Evolutionary conservation across 2,329 filamentous ascomycete species (phyloP).

Genomic region (Exophiala alcalophila): DNA sequence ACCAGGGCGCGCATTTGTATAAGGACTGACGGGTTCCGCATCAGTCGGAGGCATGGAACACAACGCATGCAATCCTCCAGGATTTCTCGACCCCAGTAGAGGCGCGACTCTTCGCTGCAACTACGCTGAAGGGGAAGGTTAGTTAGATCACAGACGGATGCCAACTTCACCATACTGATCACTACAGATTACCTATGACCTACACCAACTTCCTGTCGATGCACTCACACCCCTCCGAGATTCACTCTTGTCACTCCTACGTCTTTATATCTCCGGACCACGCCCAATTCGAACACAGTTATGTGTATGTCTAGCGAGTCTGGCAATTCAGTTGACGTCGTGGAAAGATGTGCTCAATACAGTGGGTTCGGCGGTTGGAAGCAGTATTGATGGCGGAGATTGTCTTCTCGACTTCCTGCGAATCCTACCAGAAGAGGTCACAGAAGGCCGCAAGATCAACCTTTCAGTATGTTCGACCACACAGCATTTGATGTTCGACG

Average conservation of each 20-base stretch:
- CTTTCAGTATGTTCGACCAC: constrained; percentile 85
- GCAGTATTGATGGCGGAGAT: constrained; percentile 67
- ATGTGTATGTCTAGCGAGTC: constrained; percentile 87
- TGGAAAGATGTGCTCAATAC: constrained; percentile 91
- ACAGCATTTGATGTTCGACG: constrained; percentile 41
- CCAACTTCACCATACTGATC: constrained; percentile 13
- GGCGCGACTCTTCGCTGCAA: constrained; percentile 91
- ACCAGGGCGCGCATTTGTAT: constrained; percentile 11
- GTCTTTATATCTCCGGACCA: constrained; percentile 75
- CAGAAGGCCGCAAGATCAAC: constrained; percentile 98
- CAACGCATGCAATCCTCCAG: constrained; percentile 81
- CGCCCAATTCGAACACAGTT: constrained; percentile 84
- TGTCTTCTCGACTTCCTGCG: constrained; percentile 94
- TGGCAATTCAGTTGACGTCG: constrained; percentile 92
- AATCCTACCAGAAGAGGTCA: constrained; percentile 97
- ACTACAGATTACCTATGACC: constrained; percentile 87
- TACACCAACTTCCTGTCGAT: constrained; percentile 77
- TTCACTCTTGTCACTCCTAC: constrained; percentile 77
- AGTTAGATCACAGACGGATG: constrained; percentile 19
- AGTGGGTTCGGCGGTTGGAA: constrained; percentile 71
- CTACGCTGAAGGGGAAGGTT: constrained; percentile 97
- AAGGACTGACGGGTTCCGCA: constrained; percentile 30
- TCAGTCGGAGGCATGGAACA: constrained; percentile 73
- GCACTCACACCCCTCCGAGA: constrained; percentile 75
- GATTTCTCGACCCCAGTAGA: constrained; percentile 71